These are phyloP conservation scores for Aspergillus japonicus DNA, from an alignment of 2,329 filamentous ascomycete genomes.

Conservation along the genomic window DNA sequence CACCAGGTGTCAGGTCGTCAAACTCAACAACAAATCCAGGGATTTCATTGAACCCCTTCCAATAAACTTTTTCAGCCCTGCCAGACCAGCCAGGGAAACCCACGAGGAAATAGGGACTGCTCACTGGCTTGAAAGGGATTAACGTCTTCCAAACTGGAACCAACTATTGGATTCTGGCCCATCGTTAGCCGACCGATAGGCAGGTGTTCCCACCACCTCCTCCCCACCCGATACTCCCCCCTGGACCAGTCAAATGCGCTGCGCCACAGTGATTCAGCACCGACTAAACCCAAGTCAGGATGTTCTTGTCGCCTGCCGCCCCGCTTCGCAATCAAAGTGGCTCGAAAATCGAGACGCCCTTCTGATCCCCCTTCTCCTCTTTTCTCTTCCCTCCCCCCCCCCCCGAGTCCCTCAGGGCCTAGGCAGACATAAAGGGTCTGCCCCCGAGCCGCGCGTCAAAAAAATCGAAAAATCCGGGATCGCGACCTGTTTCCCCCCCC, in stretches of 20 bases:
- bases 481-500: no score
- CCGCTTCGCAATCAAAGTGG: not conserved
- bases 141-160: not conserved
- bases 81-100: not conserved
- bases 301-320: not conserved
- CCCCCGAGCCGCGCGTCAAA: not conserved
- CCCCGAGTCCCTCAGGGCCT: not conserved
- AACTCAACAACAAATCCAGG: not conserved
- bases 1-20: not conserved
- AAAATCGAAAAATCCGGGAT: not conserved
- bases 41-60: not conserved
- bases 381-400: no score
- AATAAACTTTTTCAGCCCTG: not conserved
- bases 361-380: no score
- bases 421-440: not conserved
- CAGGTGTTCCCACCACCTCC: no score
- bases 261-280: not conserved
- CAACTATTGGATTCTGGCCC: not conserved
- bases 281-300: not conserved
- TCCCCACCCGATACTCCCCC: not conserved
- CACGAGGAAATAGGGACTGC: not conserved
- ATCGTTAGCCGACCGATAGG: not conserved
- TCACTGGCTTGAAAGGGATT: not conserved
- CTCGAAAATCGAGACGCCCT: no score
- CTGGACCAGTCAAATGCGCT: not conserved